Evolutionary conservation across 2,329 filamentous ascomycete species (phyloP).

Genomic region (Fusarium tupiense): DNA sequence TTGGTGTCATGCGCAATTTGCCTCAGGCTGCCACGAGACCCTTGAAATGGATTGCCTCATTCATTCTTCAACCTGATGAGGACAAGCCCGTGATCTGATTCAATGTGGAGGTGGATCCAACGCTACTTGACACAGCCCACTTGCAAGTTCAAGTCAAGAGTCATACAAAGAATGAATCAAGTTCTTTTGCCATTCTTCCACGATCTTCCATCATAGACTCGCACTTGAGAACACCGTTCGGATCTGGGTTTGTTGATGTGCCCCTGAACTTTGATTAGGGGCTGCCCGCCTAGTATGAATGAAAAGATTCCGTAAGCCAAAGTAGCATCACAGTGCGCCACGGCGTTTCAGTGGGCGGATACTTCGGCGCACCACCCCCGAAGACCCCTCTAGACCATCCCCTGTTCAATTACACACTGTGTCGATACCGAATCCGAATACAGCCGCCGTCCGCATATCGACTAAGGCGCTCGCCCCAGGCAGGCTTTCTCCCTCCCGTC

Average conservation of each 20-base stretch:
- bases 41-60: conserved; percentile 30
- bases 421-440: conserved; percentile 22
- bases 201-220: background rate
- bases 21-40: conserved; percentile 35
- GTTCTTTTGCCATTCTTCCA: conserved; percentile 20
- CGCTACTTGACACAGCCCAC: conserved; percentile 31
- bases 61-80: conserved; percentile 14
- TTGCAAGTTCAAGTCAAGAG: conserved; percentile 6
- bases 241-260: background rate
- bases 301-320: background rate
- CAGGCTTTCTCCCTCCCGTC: conserved; percentile 24
- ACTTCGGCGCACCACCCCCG: background rate
- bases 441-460: conserved; percentile 13
- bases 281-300: background rate
- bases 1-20: conserved; percentile 27
- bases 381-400: background rate
- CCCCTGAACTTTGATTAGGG: background rate
- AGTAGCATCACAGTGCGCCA: conserved; percentile 21
- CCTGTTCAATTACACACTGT: conserved; percentile 23
- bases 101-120: conserved; percentile 33
- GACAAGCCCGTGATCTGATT: conserved; percentile 27
- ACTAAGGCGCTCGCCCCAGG: conserved; percentile 5
- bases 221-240: background rate
- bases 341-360: background rate
- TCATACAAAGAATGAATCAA: background rate